Conservation (phyloP, 1,139 yeast species). For the Hanseniaspora gamundiae region DNA sequence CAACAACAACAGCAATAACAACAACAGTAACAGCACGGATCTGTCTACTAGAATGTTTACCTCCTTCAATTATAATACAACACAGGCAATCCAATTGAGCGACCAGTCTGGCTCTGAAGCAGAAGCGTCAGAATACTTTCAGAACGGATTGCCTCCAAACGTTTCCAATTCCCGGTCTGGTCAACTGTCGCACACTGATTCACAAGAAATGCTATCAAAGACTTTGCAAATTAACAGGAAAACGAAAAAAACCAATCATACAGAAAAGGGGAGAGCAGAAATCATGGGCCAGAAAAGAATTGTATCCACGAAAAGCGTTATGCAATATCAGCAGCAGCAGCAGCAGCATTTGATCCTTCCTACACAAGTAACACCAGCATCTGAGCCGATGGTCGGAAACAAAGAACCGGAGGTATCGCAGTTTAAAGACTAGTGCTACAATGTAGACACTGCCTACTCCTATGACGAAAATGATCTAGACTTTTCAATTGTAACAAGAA, state of each 20-base stretch:
- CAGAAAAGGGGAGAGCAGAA: not conserved
- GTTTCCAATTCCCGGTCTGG: no score
- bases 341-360: no score
- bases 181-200: not conserved
- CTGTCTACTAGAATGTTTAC: not conserved
- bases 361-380: no score
- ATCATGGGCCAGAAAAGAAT: not conserved
- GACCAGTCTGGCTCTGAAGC: not conserved
- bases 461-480: not conserved
- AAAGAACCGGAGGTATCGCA: no score
- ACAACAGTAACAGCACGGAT: not conserved
- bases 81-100: not conserved
- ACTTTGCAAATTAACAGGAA: not conserved
- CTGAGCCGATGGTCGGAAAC: no score
- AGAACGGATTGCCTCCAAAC: no score
- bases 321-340: no score
- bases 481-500: not conserved
- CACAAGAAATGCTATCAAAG: not conserved
- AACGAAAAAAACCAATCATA: not conserved
- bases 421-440: not conserved
- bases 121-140: no score
- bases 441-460: not conserved
- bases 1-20: not conserved
- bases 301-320: not conserved
- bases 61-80: not conserved